A percentile compares a stretch with the other conserved stretches of the same genome.
These are phyloP conservation scores for Elaeis oleifera DNA, from an alignment of 202 grass and related monocot genomes.

Conservation along the genomic window DNA sequence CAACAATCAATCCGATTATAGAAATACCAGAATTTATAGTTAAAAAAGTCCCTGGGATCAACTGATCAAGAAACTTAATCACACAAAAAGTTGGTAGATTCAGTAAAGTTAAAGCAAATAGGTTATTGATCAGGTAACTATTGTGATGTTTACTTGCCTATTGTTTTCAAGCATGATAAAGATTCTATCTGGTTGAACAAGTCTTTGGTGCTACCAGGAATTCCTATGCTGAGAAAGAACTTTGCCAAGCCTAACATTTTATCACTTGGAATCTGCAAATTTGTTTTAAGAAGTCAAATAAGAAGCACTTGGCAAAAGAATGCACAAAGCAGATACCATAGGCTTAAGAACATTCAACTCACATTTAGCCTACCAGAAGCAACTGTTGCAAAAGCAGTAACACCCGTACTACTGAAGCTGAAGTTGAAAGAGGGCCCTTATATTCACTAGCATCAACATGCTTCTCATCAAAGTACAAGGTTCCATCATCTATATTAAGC, in stretches of 20 bases:
- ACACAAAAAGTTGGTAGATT: too few species aligned
- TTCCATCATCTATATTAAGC: conserved; percentile 60
- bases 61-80: too few species aligned
- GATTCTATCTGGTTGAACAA: conserved; percentile 92
- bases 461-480: conserved; percentile 93
- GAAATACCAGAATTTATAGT: too few species aligned
- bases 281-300: not conserved
- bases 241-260: conserved; percentile 83
- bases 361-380: conserved; percentile 80
- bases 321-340: not conserved
- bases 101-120: too few species aligned
- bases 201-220: conserved; percentile 83
- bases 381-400: conserved; percentile 55
- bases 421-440: conserved; percentile 77
- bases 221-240: conserved; percentile 82
- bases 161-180: conserved; percentile 77
- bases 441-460: conserved; percentile 72
- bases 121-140: conserved; percentile 9
- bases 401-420: conserved; percentile 72
- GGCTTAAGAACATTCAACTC: conserved; percentile 1
- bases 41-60: too few species aligned
- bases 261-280: conserved; percentile 61
- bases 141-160: conserved; percentile 36
- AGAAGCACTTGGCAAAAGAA: conserved; percentile 1
- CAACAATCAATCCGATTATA: too few species aligned